Base-by-base conservation (phyloP, 1,284 basidiomycete genomes). In the Mycosarcoma mackinlayi region DNA sequence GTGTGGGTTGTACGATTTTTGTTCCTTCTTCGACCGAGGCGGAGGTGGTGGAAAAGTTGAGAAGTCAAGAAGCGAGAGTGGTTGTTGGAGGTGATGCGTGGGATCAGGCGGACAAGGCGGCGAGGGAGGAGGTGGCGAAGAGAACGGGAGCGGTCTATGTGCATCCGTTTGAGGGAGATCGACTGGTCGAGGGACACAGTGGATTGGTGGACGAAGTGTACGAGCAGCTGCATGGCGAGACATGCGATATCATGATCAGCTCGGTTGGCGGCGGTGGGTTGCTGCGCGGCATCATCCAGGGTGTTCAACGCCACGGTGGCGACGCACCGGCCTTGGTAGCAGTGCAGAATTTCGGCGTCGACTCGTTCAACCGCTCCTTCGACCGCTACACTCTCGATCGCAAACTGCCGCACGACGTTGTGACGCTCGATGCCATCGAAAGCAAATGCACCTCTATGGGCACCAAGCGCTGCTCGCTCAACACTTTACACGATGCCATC, bases 151-250 rank as follows among this genome's bases (percentile, higher is more conserved):
- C 42, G 40, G 67, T 72, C 9, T 81, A 81, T 37, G 60, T 78
- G 1, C 79, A 80, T 54, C 78, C 80, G 8, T 83, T 81, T 38
- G 77, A 75, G 5, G 78, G 80, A 25, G 75, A 78, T 2, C 52
- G 51, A 13, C 30, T 81, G 8, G 60, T 78, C 3, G 46, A 56
- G 2, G 82, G 82, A 6, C 73, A 83, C 30, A 41, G 70, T 11
- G 62, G 69, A 5, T 33, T 83, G 9, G 54, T 79, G 4, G 53
- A 63, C 4, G 64, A 72, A 37, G 34, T 72, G 8, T 45, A 40
- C 7, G 33, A 56, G 3, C 52, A 72, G 28, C 25, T 70, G 28
- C 18, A 16, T 10, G 19, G 19, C 0, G 25, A 24, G 4, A 16
- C 56, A 1, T n/a, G n/a, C n/a, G 63, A 72, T 33, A 52, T 49